Evolutionary conservation across 1,139 yeast genomes (phyloP).

Genomic region (Hanseniaspora sp.): DNA sequence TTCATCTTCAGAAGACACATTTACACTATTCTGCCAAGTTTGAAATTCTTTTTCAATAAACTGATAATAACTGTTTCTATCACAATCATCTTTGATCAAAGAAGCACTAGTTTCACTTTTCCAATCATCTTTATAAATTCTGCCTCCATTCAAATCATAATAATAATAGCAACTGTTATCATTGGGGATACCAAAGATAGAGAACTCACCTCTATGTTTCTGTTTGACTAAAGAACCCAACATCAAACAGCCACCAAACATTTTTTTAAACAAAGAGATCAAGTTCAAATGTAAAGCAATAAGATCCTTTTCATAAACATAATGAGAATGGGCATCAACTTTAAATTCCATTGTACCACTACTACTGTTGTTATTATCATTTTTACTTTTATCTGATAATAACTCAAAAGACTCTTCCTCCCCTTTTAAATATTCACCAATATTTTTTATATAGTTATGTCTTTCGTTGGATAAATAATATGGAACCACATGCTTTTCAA

Average conservation of each 20-base stretch:
- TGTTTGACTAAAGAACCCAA: constrained; percentile 14
- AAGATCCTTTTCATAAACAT: neutral
- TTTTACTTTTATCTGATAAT: neutral
- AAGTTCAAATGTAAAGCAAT: constrained; percentile 6
- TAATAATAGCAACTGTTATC: neutral
- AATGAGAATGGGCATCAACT: neutral
- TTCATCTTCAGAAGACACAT: constrained; percentile 9
- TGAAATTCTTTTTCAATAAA: constrained; percentile 10
- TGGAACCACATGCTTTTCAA: constrained; percentile 26
- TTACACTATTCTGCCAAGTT: constrained; percentile 33
- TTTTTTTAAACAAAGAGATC: neutral
- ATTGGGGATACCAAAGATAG: constrained; percentile 14
- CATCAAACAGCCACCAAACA: constrained; percentile 5
- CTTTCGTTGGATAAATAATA: neutral
- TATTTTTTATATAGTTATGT: neutral
- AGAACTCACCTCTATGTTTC: constrained; percentile 14
- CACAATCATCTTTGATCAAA: constrained; percentile 19
- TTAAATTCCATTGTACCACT: too few relatives aligned
- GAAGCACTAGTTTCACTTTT: neutral
- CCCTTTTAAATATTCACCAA: neutral
- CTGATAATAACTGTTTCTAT: constrained; percentile 25
- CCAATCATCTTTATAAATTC: constrained; percentile 24
- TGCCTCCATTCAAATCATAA: constrained; percentile 26
- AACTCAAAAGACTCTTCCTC: neutral
- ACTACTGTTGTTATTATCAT: too few relatives aligned